Percentiles rank a stretch among this genome's conserved stretches.
phyloP scores from a whole-genome alignment of 2,329 filamentous ascomycete genomes.

The Beauveria sp. region DNA sequence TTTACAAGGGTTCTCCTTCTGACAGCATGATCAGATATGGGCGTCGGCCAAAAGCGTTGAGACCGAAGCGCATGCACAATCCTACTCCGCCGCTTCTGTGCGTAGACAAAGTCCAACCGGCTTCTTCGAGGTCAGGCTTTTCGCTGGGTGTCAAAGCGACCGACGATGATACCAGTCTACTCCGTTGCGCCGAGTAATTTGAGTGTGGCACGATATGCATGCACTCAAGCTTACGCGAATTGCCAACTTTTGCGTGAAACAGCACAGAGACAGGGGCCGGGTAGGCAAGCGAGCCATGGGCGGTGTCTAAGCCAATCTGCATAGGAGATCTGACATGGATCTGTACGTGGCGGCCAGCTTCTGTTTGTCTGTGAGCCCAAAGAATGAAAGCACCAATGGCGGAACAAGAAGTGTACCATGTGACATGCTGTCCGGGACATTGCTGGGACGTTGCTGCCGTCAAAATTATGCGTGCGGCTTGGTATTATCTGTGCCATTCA shows the following conservation, averaged over 20 bases:
- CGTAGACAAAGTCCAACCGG: neutral
- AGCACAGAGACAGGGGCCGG: neutral
- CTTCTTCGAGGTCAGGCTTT: neutral
- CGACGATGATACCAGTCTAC: too few relatives aligned
- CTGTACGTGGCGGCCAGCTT: neutral
- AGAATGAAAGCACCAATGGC: neutral
- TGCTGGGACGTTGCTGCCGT: neutral
- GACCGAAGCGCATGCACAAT: neutral
- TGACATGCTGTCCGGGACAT: neutral
- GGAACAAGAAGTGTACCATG: conserved; percentile 2
- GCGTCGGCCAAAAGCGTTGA: neutral
- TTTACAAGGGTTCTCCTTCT: too few relatives aligned
- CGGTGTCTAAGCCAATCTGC: neutral
- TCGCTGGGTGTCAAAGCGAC: neutral
- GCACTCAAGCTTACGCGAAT: neutral
- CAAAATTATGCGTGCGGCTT: neutral
- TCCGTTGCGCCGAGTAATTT: neutral
- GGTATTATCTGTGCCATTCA: neutral
- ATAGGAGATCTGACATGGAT: neutral
- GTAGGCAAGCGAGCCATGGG: neutral
- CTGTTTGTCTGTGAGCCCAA: neutral
- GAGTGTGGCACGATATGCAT: neutral
- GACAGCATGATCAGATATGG: too few relatives aligned
- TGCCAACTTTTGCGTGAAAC: neutral
- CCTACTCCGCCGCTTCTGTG: neutral